Evolutionary conservation across 805 yeast genomes (phyloP), one percentile per base, ranked within the genome.

Genomic region (Barnettozyma wickerhamii): DNA sequence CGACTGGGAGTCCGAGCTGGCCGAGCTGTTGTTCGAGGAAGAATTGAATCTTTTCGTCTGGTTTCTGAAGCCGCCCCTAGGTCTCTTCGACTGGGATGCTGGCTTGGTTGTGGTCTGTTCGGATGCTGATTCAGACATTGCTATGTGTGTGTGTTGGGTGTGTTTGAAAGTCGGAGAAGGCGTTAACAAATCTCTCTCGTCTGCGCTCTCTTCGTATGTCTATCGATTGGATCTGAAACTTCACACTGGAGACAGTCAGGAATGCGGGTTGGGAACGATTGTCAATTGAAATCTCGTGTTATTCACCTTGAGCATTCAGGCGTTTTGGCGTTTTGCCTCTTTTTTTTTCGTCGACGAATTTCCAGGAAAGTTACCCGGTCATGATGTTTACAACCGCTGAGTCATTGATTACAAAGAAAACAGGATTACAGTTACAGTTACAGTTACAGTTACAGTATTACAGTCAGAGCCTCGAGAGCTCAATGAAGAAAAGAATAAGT

Each of bases 31-130:
- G 15, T n/a, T n/a, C n/a, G 27, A 13, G 5, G 38, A 18, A 6
- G 43, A 57, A 47, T 59, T 63, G 53, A 62, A 63, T 61, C 67
- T 68, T 59, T 69, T 74, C 49, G 69, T 68, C 48, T 69, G 69
- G 52, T 64, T 72, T 65, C 70, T 75, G 57, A 63, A 65, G 23
- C 52, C 53, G 28, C 60, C 59, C 48, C 55, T 56, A 42, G 57
- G 51, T 51, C 54, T 56, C 49, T 56, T 56, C 32, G 40, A 31
- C 32, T 43, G 51, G 33, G 48, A 23, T 20, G 30, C 15, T n/a
- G 38, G 31, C 28, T 35, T 35, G 12, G 26, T 23, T 9, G 12
- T 23, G 35, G 40, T 47, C 31, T 42, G 43, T 34, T 37, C 23
- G 4, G 42, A 35, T 27, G 42, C 37, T 38, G 42, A 7, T 29